These are phyloP conservation scores for Lepraria neglecta DNA, from an alignment of 495 filamentous ascomycete species.

Conservation along the genomic window DNA sequence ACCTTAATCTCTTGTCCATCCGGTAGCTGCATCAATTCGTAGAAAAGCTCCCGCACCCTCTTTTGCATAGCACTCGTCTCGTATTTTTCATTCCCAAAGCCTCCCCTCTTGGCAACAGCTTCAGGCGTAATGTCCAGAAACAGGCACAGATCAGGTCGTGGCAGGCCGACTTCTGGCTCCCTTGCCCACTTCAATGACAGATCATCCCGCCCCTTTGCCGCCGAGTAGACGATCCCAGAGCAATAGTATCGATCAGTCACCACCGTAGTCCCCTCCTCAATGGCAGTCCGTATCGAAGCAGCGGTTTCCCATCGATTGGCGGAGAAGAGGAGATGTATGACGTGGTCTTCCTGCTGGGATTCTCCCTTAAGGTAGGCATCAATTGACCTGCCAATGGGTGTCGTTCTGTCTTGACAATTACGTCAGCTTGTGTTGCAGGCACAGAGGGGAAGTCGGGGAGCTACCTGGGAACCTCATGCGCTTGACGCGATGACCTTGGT, in stretches of 20 bases:
- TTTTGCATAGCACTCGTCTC: conserved; percentile 79
- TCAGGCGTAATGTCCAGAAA: conserved; percentile 76
- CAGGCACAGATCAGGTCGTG: conserved; percentile 77
- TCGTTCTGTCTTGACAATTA: conserved; percentile 61
- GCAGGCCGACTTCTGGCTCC: conserved; percentile 79
- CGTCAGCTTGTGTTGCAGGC: neutral
- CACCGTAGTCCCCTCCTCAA: conserved; percentile 62
- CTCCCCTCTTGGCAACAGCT: conserved; percentile 67
- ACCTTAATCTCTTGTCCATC: conserved; percentile 35
- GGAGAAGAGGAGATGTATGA: conserved; percentile 90
- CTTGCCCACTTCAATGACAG: conserved; percentile 71
- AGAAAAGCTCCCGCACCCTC: conserved; percentile 69
- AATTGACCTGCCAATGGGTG: conserved; percentile 85
- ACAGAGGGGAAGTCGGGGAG: conserved; percentile 14
- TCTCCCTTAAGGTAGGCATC: conserved; percentile 73
- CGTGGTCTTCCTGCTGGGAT: conserved; percentile 77
- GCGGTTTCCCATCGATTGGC: conserved; percentile 92
- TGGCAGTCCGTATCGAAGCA: conserved; percentile 55
- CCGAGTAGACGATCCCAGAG: conserved; percentile 87
- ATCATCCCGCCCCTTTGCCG: conserved; percentile 71
- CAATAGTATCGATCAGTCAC: conserved; percentile 93
- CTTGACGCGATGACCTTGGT: conserved; percentile 57
- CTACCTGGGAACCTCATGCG: conserved; percentile 85
- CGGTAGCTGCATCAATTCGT: conserved; percentile 38
- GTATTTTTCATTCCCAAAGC: conserved; percentile 83